Evolutionary conservation across 192 early-diverging fungal species (phyloP).

Genomic region (Podila minutissima): DNA sequence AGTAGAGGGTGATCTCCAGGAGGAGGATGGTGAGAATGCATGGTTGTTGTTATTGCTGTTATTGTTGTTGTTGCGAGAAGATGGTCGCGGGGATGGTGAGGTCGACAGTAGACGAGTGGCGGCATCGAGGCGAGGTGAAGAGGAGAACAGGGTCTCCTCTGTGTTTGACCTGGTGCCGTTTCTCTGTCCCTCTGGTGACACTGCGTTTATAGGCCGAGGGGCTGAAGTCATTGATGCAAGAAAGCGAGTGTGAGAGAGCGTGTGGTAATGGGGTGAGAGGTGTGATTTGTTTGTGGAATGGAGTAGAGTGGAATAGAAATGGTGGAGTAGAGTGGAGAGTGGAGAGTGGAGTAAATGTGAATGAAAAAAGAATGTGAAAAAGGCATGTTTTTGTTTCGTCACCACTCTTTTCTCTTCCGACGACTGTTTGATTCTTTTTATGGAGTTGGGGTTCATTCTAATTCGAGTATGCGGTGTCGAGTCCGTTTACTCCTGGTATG

Average conservation of each 20-base stretch:
- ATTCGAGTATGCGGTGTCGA: too few relatives aligned
- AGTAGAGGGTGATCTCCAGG: slow-evolving; percentile 47
- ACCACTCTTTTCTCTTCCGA: too few relatives aligned
- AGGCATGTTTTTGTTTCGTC: not conserved
- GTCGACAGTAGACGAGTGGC: slow-evolving; percentile 33
- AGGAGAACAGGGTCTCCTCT: slow-evolving; percentile 29
- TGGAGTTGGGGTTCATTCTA: too few relatives aligned
- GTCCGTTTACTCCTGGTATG: not conserved
- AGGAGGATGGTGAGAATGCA: slow-evolving; percentile 28
- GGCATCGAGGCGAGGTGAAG: slow-evolving; percentile 38
- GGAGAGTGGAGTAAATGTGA: not conserved
- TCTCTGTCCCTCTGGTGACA: not conserved
- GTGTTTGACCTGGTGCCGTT: not conserved
- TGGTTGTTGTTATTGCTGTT: slow-evolving; percentile 6
- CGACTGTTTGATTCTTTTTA: too few relatives aligned
- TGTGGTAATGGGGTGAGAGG: too few relatives aligned
- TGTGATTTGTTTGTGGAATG: not conserved
- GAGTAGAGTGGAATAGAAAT: not conserved
- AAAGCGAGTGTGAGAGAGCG: too few relatives aligned
- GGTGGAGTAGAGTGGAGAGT: not conserved
- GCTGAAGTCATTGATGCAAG: slow-evolving; percentile 12
- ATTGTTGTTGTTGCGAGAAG: slow-evolving; percentile 24
- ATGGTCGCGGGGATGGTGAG: slow-evolving; percentile 22
- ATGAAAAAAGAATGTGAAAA: not conserved
- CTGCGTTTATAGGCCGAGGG: slow-evolving; percentile 9